Percentiles rank a stretch among this genome's conserved stretches.
Evolutionary conservation across 2,329 filamentous ascomycete species (phyloP).

Genomic region (Botryosphaeria dothidea): DNA sequence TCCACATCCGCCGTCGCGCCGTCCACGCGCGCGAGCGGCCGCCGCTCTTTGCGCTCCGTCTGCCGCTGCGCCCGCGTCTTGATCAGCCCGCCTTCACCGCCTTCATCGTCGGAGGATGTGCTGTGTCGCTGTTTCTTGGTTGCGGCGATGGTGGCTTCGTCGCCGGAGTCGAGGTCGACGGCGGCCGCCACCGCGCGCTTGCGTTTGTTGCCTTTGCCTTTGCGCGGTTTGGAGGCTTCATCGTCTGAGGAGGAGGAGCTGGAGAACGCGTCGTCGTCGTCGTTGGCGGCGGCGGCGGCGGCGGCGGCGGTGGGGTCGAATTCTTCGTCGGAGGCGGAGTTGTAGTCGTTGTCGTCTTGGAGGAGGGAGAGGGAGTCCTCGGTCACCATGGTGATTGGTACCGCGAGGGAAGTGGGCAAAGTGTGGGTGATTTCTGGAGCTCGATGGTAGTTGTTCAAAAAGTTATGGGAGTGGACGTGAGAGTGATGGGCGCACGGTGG

Average conservation of each 20-base stretch:
- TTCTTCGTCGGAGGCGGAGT: conserved; percentile 71
- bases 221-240: not conserved
- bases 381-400: not conserved
- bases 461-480: not conserved
- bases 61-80: conserved; percentile 73
- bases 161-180: conserved; percentile 57
- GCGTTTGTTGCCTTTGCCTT: conserved; percentile 33
- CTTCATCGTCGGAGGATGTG: conserved; percentile 32
- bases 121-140: conserved; percentile 35
- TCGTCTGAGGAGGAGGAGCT: conserved; percentile 41
- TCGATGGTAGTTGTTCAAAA: not conserved
- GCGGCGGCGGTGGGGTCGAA: conserved; percentile 68
- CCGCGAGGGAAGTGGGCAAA: not conserved
- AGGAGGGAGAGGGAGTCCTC: not conserved
- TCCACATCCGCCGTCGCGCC: conserved; percentile 72
- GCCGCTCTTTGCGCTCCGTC: conserved; percentile 63
- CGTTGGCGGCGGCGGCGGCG: conserved; percentile 37
- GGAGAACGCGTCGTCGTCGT: conserved; percentile 38
- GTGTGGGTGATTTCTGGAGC: not conserved
- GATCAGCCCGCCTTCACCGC: conserved; percentile 61
- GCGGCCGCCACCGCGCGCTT: conserved; percentile 28
- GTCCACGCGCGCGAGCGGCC: conserved; percentile 53
- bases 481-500: not conserved
- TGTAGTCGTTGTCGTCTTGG: conserved; percentile 44
- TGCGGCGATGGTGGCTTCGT: conserved; percentile 65